Evolutionary conservation across 352 stramenopile genomes (phyloP), one percentile per base, ranked within the genome.

Genomic region (Phytophthora sansomeana): DNA sequence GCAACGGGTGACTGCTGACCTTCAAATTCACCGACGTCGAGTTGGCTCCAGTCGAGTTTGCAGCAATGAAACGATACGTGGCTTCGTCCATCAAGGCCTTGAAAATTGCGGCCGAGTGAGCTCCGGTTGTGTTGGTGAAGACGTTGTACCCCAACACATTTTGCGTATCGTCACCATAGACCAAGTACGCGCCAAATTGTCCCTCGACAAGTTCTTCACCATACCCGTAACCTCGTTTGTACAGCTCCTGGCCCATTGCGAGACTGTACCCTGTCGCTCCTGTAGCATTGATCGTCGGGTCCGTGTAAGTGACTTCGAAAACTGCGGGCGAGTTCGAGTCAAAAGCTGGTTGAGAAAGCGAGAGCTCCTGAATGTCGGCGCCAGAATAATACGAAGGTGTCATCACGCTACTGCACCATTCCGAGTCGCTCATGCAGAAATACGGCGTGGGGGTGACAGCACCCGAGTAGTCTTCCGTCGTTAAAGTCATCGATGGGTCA

Each of bases 71-170:
- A 0, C 79, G 77, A 30, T 89, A 87, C 16, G 90, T 56, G 3
- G 81, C 69, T 51, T 89, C 70, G 46, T 92, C 81, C 67, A 87
- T 74, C 41, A 89, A 36, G 1, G 80, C 75, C 57, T 92, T 89
- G 70, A 89, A 92, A 28, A 90, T 88, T 19, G 74, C 63, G 0
- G 78, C 57, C 16, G 62, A 57, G 29, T 92, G 83, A 0, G 70
- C 81, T 2, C 79, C 41, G 9, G 83, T 83, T 3, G 80, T 88
- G 75, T 92, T 92, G 6, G 85, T 62, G 14, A 89, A 77, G 39
- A 90, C 24, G 21, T 87, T 88, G 72, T 92, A 92, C 26, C 80
- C 71, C 6, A 91, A 65, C 0, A 87, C 26, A 33, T 85, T 82
- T 16, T 58, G 58, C 6, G 67, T 53, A 17, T 58, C 70, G 29